Evolutionary conservation across 768 basidiomycete genomes (phyloP), one percentile per base, ranked within the genome.

Genomic region (Macrolepiota dolichaula): DNA sequence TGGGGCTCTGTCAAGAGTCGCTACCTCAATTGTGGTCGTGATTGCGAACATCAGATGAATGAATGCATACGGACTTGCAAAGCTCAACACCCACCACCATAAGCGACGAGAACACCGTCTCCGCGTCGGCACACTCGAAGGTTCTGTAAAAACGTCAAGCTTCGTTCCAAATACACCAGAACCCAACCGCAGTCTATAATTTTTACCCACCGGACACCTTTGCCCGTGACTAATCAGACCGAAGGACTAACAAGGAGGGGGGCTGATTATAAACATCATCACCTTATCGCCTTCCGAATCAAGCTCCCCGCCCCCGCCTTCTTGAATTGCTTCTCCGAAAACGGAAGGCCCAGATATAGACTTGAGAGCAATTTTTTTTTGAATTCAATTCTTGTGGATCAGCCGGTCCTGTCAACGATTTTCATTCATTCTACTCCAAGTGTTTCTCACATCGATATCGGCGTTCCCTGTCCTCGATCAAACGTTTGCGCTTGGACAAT

Each of bases 201-300:
- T 44, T n/a, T 32, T 32, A 32, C 29, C 29, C 29, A 32, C 29
- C 29, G n/a, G n/a, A 32, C 29, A 32, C 29, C 29, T 32, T 32
- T 7, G 7, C 7, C 29, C 7, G 7, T 32, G 7, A 32, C 29
- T 7, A 7, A 32, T 32, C 29, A 32, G 29, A 32, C 29, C 7
- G 7, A 32, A 32, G 29, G 7, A 32, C 29, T 32, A 32, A 32
- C 29, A 32, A 32, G 7, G n/a, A n/a, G n/a, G n/a, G n/a, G n/a
- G n/a, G 29, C 29, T 7, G 3, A 32, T 7, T 32, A 3, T 32
- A 7, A 44, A 44, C 42, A 25, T 49, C 47, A 49, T 32, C 22
- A 53, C 37, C 52, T 40, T 54, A 54, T 54, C 52, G 38, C 52
- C 35, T 54, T 24, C 52, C 52, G 19, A 54, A 54, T 36, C 37